phyloP scores from a whole-genome alignment of 257 asterid species.

The Solanum bulbocastanum region DNA sequence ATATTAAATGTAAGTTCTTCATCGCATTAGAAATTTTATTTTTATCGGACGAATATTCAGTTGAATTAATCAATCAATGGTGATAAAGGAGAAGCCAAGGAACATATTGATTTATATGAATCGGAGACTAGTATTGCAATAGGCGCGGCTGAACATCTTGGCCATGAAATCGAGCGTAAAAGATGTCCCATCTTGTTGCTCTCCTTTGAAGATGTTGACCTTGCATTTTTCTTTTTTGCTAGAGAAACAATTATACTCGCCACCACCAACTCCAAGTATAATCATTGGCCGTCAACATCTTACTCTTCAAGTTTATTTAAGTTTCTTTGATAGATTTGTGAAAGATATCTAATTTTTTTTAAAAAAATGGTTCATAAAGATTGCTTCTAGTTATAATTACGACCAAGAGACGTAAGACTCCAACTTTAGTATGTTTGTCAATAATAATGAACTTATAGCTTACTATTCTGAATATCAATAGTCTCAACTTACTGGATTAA shows the following conservation, averaged over 20 bases:
- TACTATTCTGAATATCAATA: background rate
- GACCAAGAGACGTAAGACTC: background rate
- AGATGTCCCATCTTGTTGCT: background rate
- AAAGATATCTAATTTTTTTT: background rate
- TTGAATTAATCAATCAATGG: background rate
- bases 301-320: no score
- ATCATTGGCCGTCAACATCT: background rate
- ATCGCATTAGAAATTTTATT: background rate
- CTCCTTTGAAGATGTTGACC: background rate
- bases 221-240: no score
- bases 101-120: background rate
- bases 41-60: background rate
- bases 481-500: background rate
- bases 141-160: background rate
- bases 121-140: background rate
- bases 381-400: background rate
- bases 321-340: background rate
- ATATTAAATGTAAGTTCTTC: no score
- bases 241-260: no score
- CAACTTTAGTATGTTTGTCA: background rate
- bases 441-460: background rate
- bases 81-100: background rate
- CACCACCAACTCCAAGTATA: background rate
- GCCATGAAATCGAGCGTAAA: fast-evolving
- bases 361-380: background rate